phyloP scores from a whole-genome alignment of 164 flowering plant species.

The Santalum album region DNA sequence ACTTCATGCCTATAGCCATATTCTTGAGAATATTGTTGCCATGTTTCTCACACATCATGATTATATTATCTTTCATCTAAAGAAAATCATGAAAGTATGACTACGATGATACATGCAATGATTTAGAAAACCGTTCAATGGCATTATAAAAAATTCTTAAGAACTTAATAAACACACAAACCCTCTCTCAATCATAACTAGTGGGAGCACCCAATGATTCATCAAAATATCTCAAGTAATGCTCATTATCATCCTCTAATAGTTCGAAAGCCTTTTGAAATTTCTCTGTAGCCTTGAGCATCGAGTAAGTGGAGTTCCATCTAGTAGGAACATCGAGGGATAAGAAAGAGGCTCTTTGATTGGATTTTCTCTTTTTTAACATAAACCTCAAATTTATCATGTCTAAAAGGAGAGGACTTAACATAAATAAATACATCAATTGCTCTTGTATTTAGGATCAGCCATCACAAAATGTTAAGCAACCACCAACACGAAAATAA shows the following conservation, averaged over 20 bases:
- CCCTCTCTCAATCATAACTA: background rate
- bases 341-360: background rate
- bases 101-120: background rate
- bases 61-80: background rate
- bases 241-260: background rate
- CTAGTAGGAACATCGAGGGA: background rate
- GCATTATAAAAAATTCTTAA: background rate
- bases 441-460: background rate
- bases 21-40: background rate
- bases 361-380: background rate
- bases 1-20: background rate
- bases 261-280: background rate
- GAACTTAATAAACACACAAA: background rate
- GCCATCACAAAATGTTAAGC: too few species aligned
- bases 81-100: background rate
- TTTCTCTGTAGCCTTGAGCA: background rate
- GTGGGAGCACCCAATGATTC: background rate
- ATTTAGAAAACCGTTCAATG: background rate
- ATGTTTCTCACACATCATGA: background rate
- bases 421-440: background rate
- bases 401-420: background rate
- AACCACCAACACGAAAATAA: slow-evolving; percentile 13
- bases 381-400: too few species aligned
- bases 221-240: background rate
- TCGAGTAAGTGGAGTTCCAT: background rate